These are phyloP conservation scores for Tylopilus plumbeoviolaceoides DNA, from an alignment of 768 basidiomycete genomes.

Conservation along the genomic window DNA sequence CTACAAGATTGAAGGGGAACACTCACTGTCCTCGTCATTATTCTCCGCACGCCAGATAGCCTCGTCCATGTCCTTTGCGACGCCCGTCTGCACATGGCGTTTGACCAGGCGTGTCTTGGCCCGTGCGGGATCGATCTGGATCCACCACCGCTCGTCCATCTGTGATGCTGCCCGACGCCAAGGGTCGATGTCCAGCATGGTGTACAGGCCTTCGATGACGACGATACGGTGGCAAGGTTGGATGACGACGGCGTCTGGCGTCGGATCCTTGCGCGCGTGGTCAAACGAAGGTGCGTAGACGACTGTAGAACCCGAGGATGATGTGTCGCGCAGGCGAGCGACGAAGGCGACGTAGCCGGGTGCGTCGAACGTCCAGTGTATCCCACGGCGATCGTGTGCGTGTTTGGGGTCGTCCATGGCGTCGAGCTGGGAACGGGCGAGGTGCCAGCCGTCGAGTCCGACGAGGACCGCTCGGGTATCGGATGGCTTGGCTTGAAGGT, in stretches of 20 bases:
- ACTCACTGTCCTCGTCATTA: conserved; percentile 73
- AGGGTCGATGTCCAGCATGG: conserved; percentile 64
- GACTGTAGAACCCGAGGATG: conserved; percentile 11
- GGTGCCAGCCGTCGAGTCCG: conserved; percentile 91
- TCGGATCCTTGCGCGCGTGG: conserved; percentile 85
- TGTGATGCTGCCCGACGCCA: conserved; percentile 64
- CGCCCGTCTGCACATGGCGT: conserved; percentile 75
- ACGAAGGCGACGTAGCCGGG: conserved; percentile 69
- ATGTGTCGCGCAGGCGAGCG: conserved; percentile 39
- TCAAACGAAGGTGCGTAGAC: conserved; percentile 80
- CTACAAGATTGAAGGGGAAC: background rate
- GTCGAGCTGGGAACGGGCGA: conserved; percentile 74
- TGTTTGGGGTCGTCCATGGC: conserved; percentile 68
- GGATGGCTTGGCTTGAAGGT: conserved; percentile 25
- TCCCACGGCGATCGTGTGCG: conserved; percentile 78
- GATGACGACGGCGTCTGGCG: conserved; percentile 54
- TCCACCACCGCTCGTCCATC: conserved; percentile 78
- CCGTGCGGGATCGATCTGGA: conserved; percentile 53
- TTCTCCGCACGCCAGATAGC: conserved; percentile 68
- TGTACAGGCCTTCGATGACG: conserved; percentile 88
- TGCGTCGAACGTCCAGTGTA: conserved; percentile 89
- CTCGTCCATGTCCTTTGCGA: conserved; percentile 60
- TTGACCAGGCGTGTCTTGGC: conserved; percentile 59
- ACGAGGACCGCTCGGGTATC: conserved; percentile 54
- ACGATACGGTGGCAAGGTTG: conserved; percentile 68